Evolutionary conservation across 192 early-diverging fungal species (phyloP).

Genomic region (Coemansia sp.): DNA sequence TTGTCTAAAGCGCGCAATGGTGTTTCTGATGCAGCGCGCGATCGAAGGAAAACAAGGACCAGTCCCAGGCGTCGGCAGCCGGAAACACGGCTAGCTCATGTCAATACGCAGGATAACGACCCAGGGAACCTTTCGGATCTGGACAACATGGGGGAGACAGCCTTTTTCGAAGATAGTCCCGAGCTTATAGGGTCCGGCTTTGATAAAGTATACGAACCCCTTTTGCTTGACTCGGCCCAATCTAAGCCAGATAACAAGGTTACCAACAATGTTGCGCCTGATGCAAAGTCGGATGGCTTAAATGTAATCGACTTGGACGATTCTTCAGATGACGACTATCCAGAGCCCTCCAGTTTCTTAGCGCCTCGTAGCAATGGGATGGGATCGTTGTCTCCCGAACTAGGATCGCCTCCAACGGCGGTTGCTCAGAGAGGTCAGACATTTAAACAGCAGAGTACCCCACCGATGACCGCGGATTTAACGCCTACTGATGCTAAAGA

Average conservation of each 20-base stretch:
- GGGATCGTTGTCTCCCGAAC: slow-evolving; percentile 12
- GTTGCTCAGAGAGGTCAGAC: background rate
- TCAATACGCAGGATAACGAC: background rate
- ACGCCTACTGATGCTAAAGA: background rate
- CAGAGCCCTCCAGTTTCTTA: slow-evolving; percentile 7
- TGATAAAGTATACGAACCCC: background rate
- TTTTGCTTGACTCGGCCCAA: background rate
- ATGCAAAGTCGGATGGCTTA: background rate
- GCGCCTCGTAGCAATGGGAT: background rate
- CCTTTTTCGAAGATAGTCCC: background rate
- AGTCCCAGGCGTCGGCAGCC: slow-evolving; percentile 2
- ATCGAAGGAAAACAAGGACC: background rate
- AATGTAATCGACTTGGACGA: background rate
- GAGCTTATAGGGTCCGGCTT: background rate
- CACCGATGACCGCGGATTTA: background rate
- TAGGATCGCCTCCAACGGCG: background rate
- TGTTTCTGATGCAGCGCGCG: background rate
- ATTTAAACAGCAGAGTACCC: background rate
- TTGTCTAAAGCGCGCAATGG: background rate
- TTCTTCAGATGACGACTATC: slow-evolving; percentile 20
- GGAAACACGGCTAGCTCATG: background rate
- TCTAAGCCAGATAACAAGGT: background rate
- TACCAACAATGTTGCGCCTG: background rate
- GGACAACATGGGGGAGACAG: background rate
- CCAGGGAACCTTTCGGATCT: background rate